Conservation (phyloP, 345 rosid species). For the Eucalyptus marginata region DNA sequence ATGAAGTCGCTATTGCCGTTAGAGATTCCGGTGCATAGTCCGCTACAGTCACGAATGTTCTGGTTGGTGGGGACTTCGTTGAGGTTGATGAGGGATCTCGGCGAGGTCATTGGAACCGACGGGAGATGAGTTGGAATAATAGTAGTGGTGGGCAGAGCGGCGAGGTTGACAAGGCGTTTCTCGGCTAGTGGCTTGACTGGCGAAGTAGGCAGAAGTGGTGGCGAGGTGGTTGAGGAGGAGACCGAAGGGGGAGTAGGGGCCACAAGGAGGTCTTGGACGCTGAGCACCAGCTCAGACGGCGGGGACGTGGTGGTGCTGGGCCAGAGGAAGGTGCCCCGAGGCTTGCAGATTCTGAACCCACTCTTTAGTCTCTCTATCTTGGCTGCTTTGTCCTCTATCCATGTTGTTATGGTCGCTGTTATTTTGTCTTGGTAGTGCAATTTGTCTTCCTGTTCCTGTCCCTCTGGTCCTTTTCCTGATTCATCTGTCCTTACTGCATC, state of each 20-base stretch:
- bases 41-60: not conserved
- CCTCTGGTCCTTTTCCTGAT: not conserved
- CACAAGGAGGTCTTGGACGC: slow-evolving; percentile 9
- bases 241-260: slow-evolving; percentile 31
- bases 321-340: slow-evolving; percentile 69
- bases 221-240: slow-evolving; percentile 21
- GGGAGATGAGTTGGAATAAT: not conserved
- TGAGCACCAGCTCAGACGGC: slow-evolving; percentile 1
- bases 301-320: slow-evolving; percentile 32
- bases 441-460: not conserved
- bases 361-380: slow-evolving; percentile 51
- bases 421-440: not conserved
- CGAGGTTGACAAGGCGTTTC: not conserved
- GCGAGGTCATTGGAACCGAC: not conserved
- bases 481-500: not conserved
- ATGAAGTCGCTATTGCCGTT: not conserved
- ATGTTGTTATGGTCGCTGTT: not conserved
- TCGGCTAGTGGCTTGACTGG: not conserved
- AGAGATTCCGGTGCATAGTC: not conserved
- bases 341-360: slow-evolving; percentile 81
- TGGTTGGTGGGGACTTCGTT: slow-evolving; percentile 28
- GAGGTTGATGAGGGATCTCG: slow-evolving; percentile 20
- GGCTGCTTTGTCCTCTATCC: slow-evolving; percentile 28
- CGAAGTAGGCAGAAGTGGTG: not conserved
- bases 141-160: not conserved